These are phyloP conservation scores for Picocystis sp. DNA, from an alignment of 163 green algal genomes.

Conservation along the genomic window DNA sequence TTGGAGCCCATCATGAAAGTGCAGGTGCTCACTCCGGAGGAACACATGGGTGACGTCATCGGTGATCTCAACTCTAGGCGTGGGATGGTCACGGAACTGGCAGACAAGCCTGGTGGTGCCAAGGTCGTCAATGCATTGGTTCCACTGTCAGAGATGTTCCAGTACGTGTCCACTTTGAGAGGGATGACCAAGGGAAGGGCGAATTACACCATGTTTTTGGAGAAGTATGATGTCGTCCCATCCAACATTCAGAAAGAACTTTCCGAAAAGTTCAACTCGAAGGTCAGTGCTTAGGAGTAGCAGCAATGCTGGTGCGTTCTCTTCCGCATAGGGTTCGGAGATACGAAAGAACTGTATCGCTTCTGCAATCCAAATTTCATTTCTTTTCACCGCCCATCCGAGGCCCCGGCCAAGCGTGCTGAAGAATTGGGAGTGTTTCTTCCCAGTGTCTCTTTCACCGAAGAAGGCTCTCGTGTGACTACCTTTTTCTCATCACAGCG, in stretches of 20 bases:
- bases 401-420: no score
- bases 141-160: constrained; percentile 95
- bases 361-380: no score
- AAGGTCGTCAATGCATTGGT: constrained; percentile 82
- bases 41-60: constrained; percentile 99
- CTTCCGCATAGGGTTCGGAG: no score
- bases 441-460: no score
- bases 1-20: constrained; percentile 98
- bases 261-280: constrained; percentile 9
- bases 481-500: no score
- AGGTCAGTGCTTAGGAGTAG: no score
- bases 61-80: constrained; percentile 93
- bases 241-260: constrained; percentile 85
- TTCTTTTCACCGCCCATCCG: no score
- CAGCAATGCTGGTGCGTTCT: no score
- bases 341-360: no score
- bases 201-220: constrained; percentile 84
- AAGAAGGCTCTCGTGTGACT: no score
- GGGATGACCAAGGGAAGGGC: constrained; percentile 92
- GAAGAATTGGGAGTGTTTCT: no score
- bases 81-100: constrained; percentile 62
- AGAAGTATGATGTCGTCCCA: constrained; percentile 84
- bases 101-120: constrained; percentile 81
- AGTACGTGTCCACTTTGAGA: constrained; percentile 87
- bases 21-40: constrained; percentile 92